These are phyloP conservation scores for Hanseniaspora pseudoguilliermondii DNA, from an alignment of 805 yeast genomes.

Conservation along the genomic window DNA sequence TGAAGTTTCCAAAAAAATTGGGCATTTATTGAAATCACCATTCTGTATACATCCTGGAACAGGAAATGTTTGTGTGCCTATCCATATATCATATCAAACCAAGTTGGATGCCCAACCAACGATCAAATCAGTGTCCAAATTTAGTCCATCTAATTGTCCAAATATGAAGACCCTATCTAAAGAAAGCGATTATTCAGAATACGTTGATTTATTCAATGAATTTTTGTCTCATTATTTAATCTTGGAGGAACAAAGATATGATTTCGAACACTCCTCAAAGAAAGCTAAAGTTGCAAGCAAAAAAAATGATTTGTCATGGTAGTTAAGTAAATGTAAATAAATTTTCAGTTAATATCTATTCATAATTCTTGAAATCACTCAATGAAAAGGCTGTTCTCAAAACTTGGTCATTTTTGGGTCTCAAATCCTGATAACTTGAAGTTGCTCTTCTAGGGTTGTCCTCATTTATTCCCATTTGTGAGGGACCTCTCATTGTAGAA, in stretches of 20 bases:
- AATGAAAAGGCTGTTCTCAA: slow-evolving; percentile 12
- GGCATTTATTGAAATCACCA: slow-evolving; percentile 88
- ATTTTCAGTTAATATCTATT: not conserved
- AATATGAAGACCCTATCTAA: not conserved
- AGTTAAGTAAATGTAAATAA: not conserved
- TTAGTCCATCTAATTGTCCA: slow-evolving; percentile 11
- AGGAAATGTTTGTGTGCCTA: slow-evolving; percentile 90
- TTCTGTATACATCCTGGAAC: slow-evolving; percentile 95
- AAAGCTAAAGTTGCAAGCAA: not conserved
- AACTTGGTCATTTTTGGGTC: not conserved
- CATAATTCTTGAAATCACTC: slow-evolving; percentile 11
- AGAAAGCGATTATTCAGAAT: not conserved
- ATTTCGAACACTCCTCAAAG: not conserved
- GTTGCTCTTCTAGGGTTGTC: slow-evolving; percentile 5
- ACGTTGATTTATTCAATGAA: slow-evolving; percentile 4
- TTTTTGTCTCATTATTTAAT: not conserved
- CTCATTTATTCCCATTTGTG: not conserved
- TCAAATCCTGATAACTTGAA: slow-evolving; percentile 1
- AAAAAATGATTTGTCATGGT: slow-evolving; percentile 1
- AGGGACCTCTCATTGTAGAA: not conserved
- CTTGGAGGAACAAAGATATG: slow-evolving; percentile 4
- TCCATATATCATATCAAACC: slow-evolving; percentile 16
- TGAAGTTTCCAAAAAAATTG: slow-evolving; percentile 79
- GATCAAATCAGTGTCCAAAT: not conserved
- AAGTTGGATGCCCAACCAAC: not conserved